These are phyloP conservation scores for Podospora australis DNA, from an alignment of 495 filamentous ascomycete genomes.

Conservation along the genomic window DNA sequence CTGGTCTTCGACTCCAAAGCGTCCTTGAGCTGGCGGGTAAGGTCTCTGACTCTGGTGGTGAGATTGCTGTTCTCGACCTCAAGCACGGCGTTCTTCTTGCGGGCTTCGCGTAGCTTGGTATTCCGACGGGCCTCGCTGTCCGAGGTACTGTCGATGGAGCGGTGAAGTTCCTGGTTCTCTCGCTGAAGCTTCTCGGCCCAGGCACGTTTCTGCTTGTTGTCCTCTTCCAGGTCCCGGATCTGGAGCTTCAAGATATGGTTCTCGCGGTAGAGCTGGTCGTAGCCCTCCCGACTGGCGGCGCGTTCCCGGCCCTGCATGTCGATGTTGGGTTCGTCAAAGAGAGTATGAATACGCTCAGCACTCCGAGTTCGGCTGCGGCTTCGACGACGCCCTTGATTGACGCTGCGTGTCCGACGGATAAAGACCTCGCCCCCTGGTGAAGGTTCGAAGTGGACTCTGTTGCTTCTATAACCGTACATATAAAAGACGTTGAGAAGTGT, in stretches of 20 bases:
- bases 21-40: constrained; percentile 10
- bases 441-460: neutral
- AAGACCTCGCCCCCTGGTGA: neutral
- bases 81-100: constrained; percentile 15
- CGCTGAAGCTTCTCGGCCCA: constrained; percentile 12
- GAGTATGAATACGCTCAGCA: constrained; percentile 16
- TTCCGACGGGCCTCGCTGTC: constrained; percentile 16
- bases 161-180: constrained; percentile 24
- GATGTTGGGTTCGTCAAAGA: constrained; percentile 15
- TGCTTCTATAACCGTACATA: neutral
- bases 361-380: constrained; percentile 11
- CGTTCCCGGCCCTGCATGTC: constrained; percentile 19
- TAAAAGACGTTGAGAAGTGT: neutral
- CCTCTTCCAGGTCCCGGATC: constrained; percentile 10
- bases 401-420: constrained; percentile 1
- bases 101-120: constrained; percentile 11
- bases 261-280: constrained; percentile 17
- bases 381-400: neutral
- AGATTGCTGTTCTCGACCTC: constrained; percentile 18
- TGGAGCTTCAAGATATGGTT: constrained; percentile 20
- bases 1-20: constrained; percentile 5
- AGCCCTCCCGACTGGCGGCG: constrained; percentile 4
- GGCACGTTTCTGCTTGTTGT: constrained; percentile 6
- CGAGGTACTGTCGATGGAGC: constrained; percentile 13
- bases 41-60: constrained; percentile 8